These are phyloP conservation scores for Chlorokybus atmophyticus DNA, from an alignment of 139 green algal genomes.

Conservation along the genomic window DNA sequence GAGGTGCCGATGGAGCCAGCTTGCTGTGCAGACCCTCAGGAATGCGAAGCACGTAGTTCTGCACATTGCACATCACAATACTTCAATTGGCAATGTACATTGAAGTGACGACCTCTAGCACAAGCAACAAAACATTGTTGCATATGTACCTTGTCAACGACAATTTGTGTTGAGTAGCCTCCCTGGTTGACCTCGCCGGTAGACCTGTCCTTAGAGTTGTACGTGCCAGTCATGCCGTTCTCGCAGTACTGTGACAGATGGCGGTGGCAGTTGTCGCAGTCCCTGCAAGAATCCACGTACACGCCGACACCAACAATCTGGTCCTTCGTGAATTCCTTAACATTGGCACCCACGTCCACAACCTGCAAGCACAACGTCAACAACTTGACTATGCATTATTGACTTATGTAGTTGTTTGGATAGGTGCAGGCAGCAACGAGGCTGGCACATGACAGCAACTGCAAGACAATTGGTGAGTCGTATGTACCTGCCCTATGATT, in stretches of 20 bases:
- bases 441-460: too few species aligned
- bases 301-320: not conserved
- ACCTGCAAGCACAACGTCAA: too few species aligned
- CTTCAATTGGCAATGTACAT: too few species aligned
- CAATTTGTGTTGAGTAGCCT: not conserved
- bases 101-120: too few species aligned
- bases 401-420: too few species aligned
- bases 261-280: not conserved
- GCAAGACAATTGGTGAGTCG: too few species aligned
- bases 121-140: too few species aligned
- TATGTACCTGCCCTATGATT: too few species aligned
- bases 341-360: not conserved
- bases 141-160: too few species aligned
- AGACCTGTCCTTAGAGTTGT: not conserved
- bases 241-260: not conserved
- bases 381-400: too few species aligned
- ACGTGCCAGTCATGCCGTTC: not conserved
- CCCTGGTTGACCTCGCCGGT: not conserved
- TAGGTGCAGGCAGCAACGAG: too few species aligned
- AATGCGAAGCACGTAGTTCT: not conserved
- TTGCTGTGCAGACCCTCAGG: not conserved
- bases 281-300: not conserved
- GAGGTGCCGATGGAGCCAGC: not conserved
- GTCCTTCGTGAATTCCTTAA: not conserved
- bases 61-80: too few species aligned